These are phyloP conservation scores for Puccinia polysora DNA, from an alignment of 1,284 basidiomycete genomes.

Conservation along the genomic window DNA sequence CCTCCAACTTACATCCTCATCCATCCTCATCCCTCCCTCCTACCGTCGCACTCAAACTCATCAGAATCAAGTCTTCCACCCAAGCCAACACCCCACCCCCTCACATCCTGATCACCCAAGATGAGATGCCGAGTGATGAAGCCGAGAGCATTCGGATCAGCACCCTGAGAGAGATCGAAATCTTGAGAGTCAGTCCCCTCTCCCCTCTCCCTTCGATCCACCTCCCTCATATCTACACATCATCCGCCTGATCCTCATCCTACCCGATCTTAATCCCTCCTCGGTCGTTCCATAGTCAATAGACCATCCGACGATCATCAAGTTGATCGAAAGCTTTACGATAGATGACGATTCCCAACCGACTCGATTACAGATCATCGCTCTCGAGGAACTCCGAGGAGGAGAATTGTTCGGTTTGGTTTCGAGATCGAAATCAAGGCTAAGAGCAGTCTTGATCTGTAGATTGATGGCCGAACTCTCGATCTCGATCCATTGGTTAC, in stretches of 20 bases:
- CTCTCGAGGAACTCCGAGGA: slow-evolving; percentile 71
- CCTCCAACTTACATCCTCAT: not conserved
- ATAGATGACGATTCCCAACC: not conserved
- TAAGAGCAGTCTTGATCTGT: slow-evolving; percentile 57
- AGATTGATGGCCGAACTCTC: slow-evolving; percentile 75
- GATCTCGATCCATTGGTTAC: slow-evolving; percentile 82
- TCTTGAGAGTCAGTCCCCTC: slow-evolving; percentile 62
- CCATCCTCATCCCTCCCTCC: not conserved
- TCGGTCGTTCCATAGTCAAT: too few relatives aligned
- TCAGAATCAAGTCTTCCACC: not conserved
- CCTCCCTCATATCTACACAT: too few relatives aligned
- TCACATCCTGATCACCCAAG: slow-evolving; percentile 15
- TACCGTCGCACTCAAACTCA: slow-evolving; percentile 15
- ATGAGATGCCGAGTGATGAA: slow-evolving; percentile 54
- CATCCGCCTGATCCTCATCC: too few relatives aligned
- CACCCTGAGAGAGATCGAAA: slow-evolving; percentile 80
- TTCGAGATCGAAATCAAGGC: slow-evolving; percentile 57
- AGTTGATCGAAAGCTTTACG: slow-evolving; percentile 23
- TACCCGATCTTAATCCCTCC: too few relatives aligned
- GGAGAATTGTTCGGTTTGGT: slow-evolving; percentile 76
- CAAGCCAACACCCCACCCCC: not conserved
- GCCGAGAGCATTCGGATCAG: slow-evolving; percentile 72
- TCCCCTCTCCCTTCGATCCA: not conserved
- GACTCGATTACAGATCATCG: slow-evolving; percentile 58
- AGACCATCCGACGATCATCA: slow-evolving; percentile 14